Evolutionary conservation across 495 filamentous ascomycete species (phyloP), one percentile per base, ranked within the genome.

Genomic region (Copromyces sp.): DNA sequence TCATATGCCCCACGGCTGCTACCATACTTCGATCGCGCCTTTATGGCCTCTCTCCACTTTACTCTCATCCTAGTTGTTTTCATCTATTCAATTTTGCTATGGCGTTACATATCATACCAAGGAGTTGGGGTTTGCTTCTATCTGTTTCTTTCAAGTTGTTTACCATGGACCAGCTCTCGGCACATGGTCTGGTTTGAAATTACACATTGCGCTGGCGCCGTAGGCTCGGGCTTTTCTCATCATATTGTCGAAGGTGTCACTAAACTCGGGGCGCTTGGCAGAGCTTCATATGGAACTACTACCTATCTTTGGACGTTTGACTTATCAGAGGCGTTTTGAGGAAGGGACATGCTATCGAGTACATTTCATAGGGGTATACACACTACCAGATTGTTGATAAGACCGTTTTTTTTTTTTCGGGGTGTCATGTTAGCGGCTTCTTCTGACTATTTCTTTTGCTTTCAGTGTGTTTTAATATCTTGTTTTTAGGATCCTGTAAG

Each of bases 1-100:
- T 73, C 76, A 74, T 71, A 59, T 45, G 75, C 75, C 75, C 61
- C 75, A 71, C 75, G 75, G 75, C 75, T 68, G 71, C 29, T 65
- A 65, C 14, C 29, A 65, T 65, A 65, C 53, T 65, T 32, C 29
- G 53, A 65, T 65, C 29, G 53, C 53, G 29, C 53, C 29, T 35
- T 35, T 16, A 17, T 35, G 29, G 53, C 53, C 53, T 35, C 53
- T 65, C 53, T 65, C 53, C 29, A 65, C 53, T 65, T 65, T 29
- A 35, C 32, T 70, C 24, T 32, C 32, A n/a, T 20, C 17, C 65
- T 9, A 1, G n/a, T 70, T 71, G 17, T 35, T 69, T 74, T 69
- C 44, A 4, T 71, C 42, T 39, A 35, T 39, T 20, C 72, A 42
- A 45, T 41, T 68, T 29, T 68, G 14, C 32, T 68, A 61, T 72